A percentile compares a stretch with the other conserved stretches of the same genome.
phyloP scores from a whole-genome alignment of 176 grass and related monocot genomes.

The Secale cereale region DNA sequence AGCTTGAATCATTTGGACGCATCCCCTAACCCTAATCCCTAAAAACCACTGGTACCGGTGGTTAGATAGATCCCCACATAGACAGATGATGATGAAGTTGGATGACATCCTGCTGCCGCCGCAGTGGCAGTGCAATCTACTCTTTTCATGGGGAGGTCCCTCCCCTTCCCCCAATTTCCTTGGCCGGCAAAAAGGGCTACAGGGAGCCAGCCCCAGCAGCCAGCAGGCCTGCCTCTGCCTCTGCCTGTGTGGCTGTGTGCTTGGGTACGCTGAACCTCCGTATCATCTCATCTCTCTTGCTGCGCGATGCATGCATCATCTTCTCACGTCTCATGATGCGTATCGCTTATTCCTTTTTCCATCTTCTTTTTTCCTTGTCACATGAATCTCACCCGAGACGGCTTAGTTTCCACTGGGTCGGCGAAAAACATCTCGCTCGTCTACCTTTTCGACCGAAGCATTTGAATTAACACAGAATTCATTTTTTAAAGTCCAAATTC shows the following conservation, averaged over 20 bases:
- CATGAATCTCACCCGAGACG: not conserved
- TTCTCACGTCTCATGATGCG: slow-evolving; percentile 18
- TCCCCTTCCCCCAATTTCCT: not conserved
- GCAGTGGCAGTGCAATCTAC: not conserved
- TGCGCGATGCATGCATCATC: slow-evolving; percentile 6
- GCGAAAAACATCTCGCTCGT: not conserved
- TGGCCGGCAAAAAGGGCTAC: slow-evolving; percentile 33
- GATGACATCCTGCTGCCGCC: not conserved
- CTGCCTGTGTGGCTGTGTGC: not conserved
- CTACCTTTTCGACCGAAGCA: not conserved
- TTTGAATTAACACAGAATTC: not conserved
- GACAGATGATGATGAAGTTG: slow-evolving; percentile 10
- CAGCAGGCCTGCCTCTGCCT: not conserved
- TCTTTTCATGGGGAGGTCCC: slow-evolving; percentile 8
- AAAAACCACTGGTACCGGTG: not conserved
- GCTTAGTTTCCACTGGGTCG: not conserved
- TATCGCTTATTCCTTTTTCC: not conserved
- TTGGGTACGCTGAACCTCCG: slow-evolving; percentile 12
- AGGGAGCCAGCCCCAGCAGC: not conserved
- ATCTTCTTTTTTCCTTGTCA: not conserved
- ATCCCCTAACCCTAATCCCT: not conserved
- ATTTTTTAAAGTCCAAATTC: too few species aligned
- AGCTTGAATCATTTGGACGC: not conserved
- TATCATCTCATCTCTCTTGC: not conserved
- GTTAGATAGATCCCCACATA: not conserved